Evolutionary conservation across 345 rosid genomes (phyloP), one percentile per base, ranked within the genome.

Genomic region (Camelina sativa): DNA sequence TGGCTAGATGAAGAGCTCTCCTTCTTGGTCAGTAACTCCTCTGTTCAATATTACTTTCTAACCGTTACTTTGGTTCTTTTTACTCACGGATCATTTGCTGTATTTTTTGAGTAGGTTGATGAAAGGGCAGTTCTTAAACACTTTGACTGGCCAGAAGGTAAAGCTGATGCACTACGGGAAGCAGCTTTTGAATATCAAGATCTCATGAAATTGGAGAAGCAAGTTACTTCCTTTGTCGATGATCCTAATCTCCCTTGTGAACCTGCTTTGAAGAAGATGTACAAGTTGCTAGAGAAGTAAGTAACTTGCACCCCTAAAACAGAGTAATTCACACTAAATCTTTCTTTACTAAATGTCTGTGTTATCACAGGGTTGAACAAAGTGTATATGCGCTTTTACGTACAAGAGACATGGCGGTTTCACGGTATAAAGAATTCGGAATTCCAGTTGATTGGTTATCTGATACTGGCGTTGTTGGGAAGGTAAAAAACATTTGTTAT

Each of bases 1-100:
- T 95, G 99, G 99, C 96, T 92, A 3, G 99, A 95, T 63, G 99
- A 92, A 82, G 99, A 95, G 79, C 96, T 95, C 73, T 95, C 98
- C 64, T 95, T 95, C 88, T 81, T 95, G 99, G 99, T 76, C 32
- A 76, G 22, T 51, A 64, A 3, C 56, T 51, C 15, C 6, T 51
- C 68, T 52, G 30, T 75, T 16, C 4, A 23, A 23, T 15, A 12
- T 4, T 51, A 38, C 55, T 60, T 52, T 52, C 56, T 61, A 32
- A 67, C 43, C 13, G 12, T 15, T 32, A 15, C 56, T 41, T 44
- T 1, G 38, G 61, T 61, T 55, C 11, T n/a, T 58, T 2, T 28
- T 3, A 37, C 73, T 75, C 15, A 48, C 12, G 0, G 15, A 35
- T 23, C 32, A 40, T 2, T 50, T 32, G 0, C 5, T 60, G 1